Evolutionary conservation across 371 early-diverging fungal species (phyloP).

Genomic region (Funneliformis caledonium): DNA sequence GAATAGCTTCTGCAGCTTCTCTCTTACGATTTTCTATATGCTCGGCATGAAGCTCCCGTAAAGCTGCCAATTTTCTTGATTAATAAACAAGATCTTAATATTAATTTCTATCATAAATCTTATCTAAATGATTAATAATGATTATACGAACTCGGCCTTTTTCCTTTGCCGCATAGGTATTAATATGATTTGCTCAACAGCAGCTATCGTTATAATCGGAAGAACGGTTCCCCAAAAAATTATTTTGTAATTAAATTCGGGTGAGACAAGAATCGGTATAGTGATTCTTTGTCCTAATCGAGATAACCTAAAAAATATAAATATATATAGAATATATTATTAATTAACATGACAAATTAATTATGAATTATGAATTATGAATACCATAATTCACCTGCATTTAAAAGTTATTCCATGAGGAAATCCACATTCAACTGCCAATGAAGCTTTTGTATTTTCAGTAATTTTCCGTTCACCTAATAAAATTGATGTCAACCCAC

Average conservation of each 20-base stretch:
- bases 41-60: slow-evolving; percentile 79
- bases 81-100: not conserved
- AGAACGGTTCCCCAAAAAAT: slow-evolving; percentile 69
- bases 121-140: not conserved
- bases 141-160: slow-evolving; percentile 61
- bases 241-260: slow-evolving; percentile 69
- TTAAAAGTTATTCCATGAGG: slow-evolving; percentile 75
- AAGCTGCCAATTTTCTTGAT: slow-evolving; percentile 67
- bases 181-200: slow-evolving; percentile 71
- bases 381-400: slow-evolving; percentile 56
- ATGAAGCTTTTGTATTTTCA: slow-evolving; percentile 70
- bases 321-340: not conserved
- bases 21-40: slow-evolving; percentile 70
- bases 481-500: slow-evolving; percentile 48
- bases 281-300: slow-evolving; percentile 84
- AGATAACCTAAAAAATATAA: slow-evolving; percentile 59
- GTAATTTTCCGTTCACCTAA: slow-evolving; percentile 69
- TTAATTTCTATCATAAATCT: not conserved
- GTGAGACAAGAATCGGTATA: slow-evolving; percentile 81
- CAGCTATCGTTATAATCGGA: slow-evolving; percentile 67
- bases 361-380: not conserved
- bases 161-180: slow-evolving; percentile 69
- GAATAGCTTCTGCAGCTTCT: slow-evolving; percentile 80
- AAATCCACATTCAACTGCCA: slow-evolving; percentile 78
- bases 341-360: not conserved